Percentiles rank a stretch among this genome's conserved stretches.
phyloP scores from a whole-genome alignment of 2,329 filamentous ascomycete species.

The Phialophora verrucosa region DNA sequence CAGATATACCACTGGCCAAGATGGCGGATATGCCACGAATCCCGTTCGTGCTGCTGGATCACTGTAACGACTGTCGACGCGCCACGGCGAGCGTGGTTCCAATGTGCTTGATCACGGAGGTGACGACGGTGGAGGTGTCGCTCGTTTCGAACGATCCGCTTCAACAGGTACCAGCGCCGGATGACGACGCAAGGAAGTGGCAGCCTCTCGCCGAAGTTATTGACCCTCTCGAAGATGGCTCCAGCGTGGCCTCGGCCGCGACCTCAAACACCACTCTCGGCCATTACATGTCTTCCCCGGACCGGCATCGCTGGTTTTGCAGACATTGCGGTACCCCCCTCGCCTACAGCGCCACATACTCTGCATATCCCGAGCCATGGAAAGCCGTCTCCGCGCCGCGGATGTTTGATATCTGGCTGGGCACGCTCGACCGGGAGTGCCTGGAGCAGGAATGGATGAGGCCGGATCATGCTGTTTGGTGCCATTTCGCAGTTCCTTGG shows the following conservation, averaged over 20 bases:
- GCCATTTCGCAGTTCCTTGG: not conserved
- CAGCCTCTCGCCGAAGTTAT: not conserved
- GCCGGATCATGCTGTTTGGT: slow-evolving; percentile 7
- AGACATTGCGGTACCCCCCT: slow-evolving; percentile 2
- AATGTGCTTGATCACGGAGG: slow-evolving; percentile 4
- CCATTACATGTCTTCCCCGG: slow-evolving; percentile 2
- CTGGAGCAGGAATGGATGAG: slow-evolving; percentile 9
- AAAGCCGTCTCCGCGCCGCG: not conserved
- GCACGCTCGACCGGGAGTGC: not conserved
- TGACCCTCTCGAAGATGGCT: not conserved
- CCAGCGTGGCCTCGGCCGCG: too few relatives aligned
- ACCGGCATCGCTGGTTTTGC: slow-evolving; percentile 5
- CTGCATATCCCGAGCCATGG: slow-evolving; percentile 3
- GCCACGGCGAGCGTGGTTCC: not conserved
- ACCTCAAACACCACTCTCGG: not conserved
- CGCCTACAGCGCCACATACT: not conserved
- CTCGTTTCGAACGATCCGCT: not conserved
- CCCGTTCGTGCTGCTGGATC: slow-evolving; percentile 4
- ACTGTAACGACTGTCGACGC: slow-evolving; percentile 7
- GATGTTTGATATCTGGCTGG: slow-evolving; percentile 11
- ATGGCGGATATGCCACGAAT: not conserved
- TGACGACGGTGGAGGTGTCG: not conserved
- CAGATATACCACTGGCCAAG: not conserved
- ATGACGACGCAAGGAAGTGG: not conserved
- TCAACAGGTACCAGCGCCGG: not conserved